phyloP scores from a whole-genome alignment of 768 basidiomycete genomes.

The Boletus subcaerulescens region DNA sequence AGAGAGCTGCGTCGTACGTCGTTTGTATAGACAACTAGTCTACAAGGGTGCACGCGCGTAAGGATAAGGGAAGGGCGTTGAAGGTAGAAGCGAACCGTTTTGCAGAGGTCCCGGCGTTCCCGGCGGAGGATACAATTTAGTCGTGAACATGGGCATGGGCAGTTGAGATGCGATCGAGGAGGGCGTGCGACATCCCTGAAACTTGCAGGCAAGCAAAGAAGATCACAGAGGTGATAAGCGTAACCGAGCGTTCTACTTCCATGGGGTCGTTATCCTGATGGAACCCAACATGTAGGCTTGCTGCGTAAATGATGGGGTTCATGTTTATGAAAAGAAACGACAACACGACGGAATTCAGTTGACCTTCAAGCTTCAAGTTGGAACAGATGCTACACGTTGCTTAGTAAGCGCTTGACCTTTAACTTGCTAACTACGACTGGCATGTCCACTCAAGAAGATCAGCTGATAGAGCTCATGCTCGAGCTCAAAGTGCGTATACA shows the following conservation, averaged over 20 bases:
- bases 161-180: slow-evolving; percentile 4
- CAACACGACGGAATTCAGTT: too few relatives aligned
- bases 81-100: slow-evolving; percentile 8
- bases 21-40: not conserved
- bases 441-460: slow-evolving; percentile 63
- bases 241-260: too few relatives aligned
- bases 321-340: too few relatives aligned
- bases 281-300: too few relatives aligned
- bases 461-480: slow-evolving; percentile 71
- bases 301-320: too few relatives aligned
- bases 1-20: slow-evolving; percentile 2
- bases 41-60: not conserved
- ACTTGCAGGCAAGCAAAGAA: not conserved
- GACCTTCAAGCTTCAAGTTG: too few relatives aligned
- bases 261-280: too few relatives aligned
- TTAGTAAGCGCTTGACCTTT: too few relatives aligned
- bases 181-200: not conserved
- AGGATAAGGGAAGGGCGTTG: slow-evolving; percentile 6
- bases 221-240: too few relatives aligned
- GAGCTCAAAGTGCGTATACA: slow-evolving; percentile 53
- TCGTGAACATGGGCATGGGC: not conserved
- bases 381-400: too few relatives aligned
- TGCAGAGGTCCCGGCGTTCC: not conserved
- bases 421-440: too few relatives aligned
- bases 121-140: not conserved